Conservation (phyloP, 1,284 basidiomycete species). For the Exobasidium rhododendri region DNA sequence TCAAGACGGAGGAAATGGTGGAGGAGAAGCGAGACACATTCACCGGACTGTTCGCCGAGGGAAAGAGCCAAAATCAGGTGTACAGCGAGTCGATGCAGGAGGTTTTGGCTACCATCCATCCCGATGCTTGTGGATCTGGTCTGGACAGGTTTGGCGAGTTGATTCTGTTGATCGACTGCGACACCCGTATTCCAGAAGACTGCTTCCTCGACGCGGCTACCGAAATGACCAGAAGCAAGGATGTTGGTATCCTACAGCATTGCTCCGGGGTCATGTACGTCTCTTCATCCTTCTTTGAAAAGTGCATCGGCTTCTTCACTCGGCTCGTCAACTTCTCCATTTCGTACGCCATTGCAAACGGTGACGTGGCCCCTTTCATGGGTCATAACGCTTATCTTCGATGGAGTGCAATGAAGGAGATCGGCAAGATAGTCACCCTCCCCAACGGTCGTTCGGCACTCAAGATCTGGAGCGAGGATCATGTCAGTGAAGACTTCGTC, state of each 20-base stretch:
- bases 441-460: constrained; percentile 60
- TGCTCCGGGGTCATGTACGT: constrained; percentile 80
- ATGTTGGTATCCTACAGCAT: constrained; percentile 77
- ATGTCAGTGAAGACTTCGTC: constrained; percentile 80
- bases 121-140: constrained; percentile 54
- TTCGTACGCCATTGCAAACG: constrained; percentile 57
- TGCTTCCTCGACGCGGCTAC: constrained; percentile 81
- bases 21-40: constrained; percentile 29
- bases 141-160: constrained; percentile 41
- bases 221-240: constrained; percentile 71
- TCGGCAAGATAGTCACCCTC: constrained; percentile 66
- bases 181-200: constrained; percentile 81
- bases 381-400: constrained; percentile 83
- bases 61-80: background rate
- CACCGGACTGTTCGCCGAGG: constrained; percentile 22
- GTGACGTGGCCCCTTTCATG: constrained; percentile 66
- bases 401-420: constrained; percentile 79
- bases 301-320: constrained; percentile 73
- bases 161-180: constrained; percentile 62
- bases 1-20: constrained; percentile 72
- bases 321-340: constrained; percentile 37
- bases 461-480: constrained; percentile 75
- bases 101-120: constrained; percentile 15
- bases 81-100: constrained; percentile 57
- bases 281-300: constrained; percentile 79